Conservation (phyloP, 2,329 filamentous ascomycete species). For the Cytospora leucostoma region DNA sequence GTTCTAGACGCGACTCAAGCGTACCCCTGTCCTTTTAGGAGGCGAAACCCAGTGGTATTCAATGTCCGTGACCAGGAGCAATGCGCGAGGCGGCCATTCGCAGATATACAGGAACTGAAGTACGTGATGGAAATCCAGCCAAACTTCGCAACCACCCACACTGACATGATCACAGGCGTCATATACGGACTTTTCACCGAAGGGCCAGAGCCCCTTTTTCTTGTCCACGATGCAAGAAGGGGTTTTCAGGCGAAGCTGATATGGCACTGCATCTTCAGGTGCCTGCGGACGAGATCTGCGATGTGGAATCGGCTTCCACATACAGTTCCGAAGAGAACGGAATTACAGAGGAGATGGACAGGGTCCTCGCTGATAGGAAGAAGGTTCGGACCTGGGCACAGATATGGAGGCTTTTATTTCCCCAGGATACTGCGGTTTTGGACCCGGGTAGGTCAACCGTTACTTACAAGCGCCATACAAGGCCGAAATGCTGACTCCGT, state of each 20-base stretch:
- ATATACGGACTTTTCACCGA: constrained; percentile 19
- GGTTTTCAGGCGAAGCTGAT: constrained; percentile 10
- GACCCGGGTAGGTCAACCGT: constrained; percentile 19
- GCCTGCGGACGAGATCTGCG: constrained; percentile 25
- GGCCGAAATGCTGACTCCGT: not conserved
- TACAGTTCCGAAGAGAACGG: constrained; percentile 12
- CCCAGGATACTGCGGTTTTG: constrained; percentile 16
- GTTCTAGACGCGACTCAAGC: not conserved
- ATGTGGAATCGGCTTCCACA: not conserved
- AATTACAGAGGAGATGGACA: constrained; percentile 23
- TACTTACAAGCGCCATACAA: too few species aligned
- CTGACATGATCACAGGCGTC: constrained; percentile 15
- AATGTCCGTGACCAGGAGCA: constrained; percentile 27
- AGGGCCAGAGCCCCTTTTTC: constrained; percentile 1
- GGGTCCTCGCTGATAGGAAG: constrained; percentile 13
- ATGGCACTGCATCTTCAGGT: constrained; percentile 23
- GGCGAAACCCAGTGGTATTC: constrained; percentile 23
- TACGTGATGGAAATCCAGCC: not conserved
- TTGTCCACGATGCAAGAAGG: constrained; percentile 25
- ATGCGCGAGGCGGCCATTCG: constrained; percentile 22
- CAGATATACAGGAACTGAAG: constrained; percentile 23
- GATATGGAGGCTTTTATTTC: constrained; percentile 24
- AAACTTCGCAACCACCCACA: too few species aligned
- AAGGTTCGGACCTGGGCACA: constrained; percentile 19
- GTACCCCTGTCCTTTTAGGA: constrained; percentile 25